These are phyloP conservation scores for Arthrobotrys conoides DNA, from an alignment of 2,329 filamentous ascomycete species.

Conservation along the genomic window DNA sequence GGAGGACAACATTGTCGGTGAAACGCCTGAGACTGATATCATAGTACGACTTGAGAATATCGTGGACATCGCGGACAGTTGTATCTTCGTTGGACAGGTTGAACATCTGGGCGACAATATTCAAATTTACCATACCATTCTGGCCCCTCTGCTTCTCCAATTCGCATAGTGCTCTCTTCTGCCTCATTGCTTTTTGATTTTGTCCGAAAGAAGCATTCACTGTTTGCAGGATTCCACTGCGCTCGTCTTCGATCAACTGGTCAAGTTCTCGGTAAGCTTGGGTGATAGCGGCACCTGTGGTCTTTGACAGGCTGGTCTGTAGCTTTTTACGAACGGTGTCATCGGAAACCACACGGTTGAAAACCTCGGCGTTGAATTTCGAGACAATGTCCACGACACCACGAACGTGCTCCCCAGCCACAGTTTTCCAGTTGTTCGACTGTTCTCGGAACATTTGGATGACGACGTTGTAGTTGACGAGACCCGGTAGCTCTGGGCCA, in stretches of 20 bases:
- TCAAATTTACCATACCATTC: conserved; percentile 47
- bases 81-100: conserved; percentile 61
- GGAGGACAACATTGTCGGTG: conserved; percentile 75
- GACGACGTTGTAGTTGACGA: conserved; percentile 68
- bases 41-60: conserved; percentile 76
- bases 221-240: conserved; percentile 69
- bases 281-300: conserved; percentile 69
- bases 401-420: conserved; percentile 70
- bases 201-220: conserved; percentile 72
- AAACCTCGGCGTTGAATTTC: conserved; percentile 68
- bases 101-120: conserved; percentile 43
- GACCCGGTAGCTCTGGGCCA: conserved; percentile 72
- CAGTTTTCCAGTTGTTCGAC: conserved; percentile 71
- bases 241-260: conserved; percentile 72
- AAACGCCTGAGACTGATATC: conserved; percentile 75
- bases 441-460: conserved; percentile 71
- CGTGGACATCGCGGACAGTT: conserved; percentile 71
- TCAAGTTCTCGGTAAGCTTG: conserved; percentile 70
- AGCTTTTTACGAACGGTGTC: conserved; percentile 68
- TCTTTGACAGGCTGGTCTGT: conserved; percentile 68
- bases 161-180: conserved; percentile 63
- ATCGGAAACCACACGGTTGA: conserved; percentile 70
- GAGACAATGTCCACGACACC: conserved; percentile 49
- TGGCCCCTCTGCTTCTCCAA: conserved; percentile 56
- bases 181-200: conserved; percentile 67